Evolutionary conservation across 2,329 filamentous ascomycete genomes (phyloP).

Genomic region (Magnaporthiopsis incrustans): DNA sequence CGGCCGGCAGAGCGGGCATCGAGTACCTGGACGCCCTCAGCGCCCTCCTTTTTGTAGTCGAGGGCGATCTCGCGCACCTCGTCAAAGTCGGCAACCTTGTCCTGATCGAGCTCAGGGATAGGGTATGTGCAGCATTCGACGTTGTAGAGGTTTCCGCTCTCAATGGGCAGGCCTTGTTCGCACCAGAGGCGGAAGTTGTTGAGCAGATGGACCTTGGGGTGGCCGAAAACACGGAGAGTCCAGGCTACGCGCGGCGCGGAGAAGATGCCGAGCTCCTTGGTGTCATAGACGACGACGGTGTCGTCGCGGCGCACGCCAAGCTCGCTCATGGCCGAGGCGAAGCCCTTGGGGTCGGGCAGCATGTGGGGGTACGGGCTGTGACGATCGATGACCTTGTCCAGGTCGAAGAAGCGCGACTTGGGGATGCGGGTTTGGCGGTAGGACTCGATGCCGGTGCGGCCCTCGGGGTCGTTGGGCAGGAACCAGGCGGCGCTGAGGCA

Average conservation of each 20-base stretch:
- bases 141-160: conserved; percentile 66
- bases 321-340: conserved; percentile 80
- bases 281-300: conserved; percentile 89
- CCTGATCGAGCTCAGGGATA: conserved; percentile 49
- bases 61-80: conserved; percentile 70
- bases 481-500: conserved; percentile 95
- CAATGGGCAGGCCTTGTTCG: conserved; percentile 70
- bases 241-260: conserved; percentile 88
- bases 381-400: conserved; percentile 82
- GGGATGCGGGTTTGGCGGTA: conserved; percentile 82
- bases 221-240: conserved; percentile 87
- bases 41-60: conserved; percentile 73
- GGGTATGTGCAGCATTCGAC: conserved; percentile 58
- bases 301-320: conserved; percentile 84
- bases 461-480: conserved; percentile 70
- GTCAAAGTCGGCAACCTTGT: conserved; percentile 71
- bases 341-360: conserved; percentile 76
- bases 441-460: conserved; percentile 68
- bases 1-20: conserved; percentile 76
- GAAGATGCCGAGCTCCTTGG: conserved; percentile 85
- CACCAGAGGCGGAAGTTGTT: conserved; percentile 98
- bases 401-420: conserved; percentile 87
- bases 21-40: conserved; percentile 76
- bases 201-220: conserved; percentile 77
- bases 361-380: conserved; percentile 92